Conservation (phyloP, 352 stramenopile genomes). For the Aphanomyces euteiches region DNA sequence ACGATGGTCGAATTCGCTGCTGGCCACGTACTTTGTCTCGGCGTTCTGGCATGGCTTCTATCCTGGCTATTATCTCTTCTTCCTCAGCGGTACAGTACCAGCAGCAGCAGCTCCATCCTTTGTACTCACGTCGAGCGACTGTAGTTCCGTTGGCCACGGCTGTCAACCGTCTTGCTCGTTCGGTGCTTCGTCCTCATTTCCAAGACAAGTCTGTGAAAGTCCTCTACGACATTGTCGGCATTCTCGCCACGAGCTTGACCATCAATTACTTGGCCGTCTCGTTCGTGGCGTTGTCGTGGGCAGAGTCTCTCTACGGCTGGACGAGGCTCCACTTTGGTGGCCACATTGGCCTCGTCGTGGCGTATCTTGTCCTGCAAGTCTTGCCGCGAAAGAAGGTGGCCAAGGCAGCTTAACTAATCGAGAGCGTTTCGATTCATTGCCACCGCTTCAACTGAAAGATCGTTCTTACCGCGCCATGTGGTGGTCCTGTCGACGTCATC, state of each 20-base stretch:
- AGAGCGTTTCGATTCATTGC: background rate
- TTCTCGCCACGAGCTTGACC: slow-evolving; percentile 52
- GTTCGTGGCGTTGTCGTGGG: slow-evolving; percentile 61
- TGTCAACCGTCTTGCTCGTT: slow-evolving; percentile 57
- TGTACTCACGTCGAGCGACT: too few species aligned
- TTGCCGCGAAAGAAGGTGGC: slow-evolving; percentile 20
- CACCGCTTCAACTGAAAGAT: background rate
- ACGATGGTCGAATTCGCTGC: slow-evolving; percentile 89
- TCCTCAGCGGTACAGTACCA: slow-evolving; percentile 55
- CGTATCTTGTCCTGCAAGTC: slow-evolving; percentile 14
- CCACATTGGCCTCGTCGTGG: slow-evolving; percentile 34
- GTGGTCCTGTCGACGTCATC: background rate
- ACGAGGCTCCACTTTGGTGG: slow-evolving; percentile 55
- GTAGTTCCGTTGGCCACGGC: slow-evolving; percentile 57
- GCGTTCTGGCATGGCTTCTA: slow-evolving; percentile 99
- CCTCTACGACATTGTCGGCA: slow-evolving; percentile 56
- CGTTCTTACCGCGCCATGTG: background rate
- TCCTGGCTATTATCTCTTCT: slow-evolving; percentile 97
- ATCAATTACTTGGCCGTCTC: slow-evolving; percentile 72
- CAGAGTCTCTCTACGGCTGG: slow-evolving; percentile 48
- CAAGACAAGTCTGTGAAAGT: slow-evolving; percentile 42
- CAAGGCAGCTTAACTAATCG: background rate
- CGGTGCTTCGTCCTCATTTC: slow-evolving; percentile 57
- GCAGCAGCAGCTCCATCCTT: background rate
- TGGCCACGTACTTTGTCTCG: slow-evolving; percentile 92